Base-by-base conservation (phyloP, 2,329 filamentous ascomycete genomes). In the Epicoccum sorghinum region DNA sequence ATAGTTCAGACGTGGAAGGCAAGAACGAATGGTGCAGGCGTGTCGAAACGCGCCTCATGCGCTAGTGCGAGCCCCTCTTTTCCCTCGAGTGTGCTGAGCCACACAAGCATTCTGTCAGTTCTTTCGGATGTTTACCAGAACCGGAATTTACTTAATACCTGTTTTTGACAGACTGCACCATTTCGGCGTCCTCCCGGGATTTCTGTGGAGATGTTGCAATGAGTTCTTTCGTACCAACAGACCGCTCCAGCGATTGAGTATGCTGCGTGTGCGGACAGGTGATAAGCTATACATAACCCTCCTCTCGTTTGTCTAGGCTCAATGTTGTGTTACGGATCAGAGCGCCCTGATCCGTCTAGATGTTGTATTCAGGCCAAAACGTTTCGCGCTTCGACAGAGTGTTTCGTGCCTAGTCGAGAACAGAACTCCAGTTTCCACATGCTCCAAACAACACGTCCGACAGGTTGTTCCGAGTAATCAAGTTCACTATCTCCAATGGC, bases 331-430 rank as follows among this genome's bases (percentile, higher is more conserved):
- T 29, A 9, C 27, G 6, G 9, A 29, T 29, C 27, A 29, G 27
- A 29, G 6, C 27, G 9, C 9, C 6, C 27, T 29, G 27, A 6
- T 29, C 27, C 9, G 6, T 7, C 27, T 22, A 18, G 40, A 4
- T 52, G 38, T 4, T 40, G 27, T 24, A 8, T 43, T 44, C 47
- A 47, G 9, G 43, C 47, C 23, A 22, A 38, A 25, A 2, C 35
- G 53, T 55, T 42, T 41, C 47, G 37, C n/a, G 32, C 29, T 40
- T 44, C 37, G 29, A 38, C 10, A 22, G 27, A 7, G 30, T n/a
- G 53, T 56, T 56, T 56, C 40, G 46, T 47, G 47, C 43, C 47
- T 51, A 51, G 47, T 47, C 43, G 18, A 30, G 44, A 47, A 44
- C 43, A 37, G 51, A 52, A 39, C 53, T 46, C 12, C 38, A 22